Base-by-base conservation (phyloP, 768 basidiomycete genomes). In the Cubamyces lactineus region DNA sequence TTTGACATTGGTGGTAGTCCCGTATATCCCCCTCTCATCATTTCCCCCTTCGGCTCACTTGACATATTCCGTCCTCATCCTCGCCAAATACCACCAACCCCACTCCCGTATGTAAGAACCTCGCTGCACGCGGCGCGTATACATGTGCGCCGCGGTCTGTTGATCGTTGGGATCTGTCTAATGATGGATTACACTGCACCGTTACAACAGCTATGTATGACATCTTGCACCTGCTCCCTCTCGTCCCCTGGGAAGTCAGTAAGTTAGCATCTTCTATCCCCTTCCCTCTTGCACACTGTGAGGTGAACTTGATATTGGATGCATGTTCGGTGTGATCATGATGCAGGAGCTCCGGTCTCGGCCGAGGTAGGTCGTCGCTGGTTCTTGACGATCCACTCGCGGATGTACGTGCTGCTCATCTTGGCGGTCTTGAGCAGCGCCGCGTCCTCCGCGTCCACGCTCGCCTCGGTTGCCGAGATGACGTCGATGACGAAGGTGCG, bases 401-500 rank as follows among this genome's bases (percentile, higher is more conserved):
- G 81, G 66, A 99, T 96, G 62, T 83, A 91, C 7, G 95, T 96
- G 71, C 94, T 97, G 72, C 97, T 94, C 84, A 98, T 87, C 80
- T 99, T 99, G 28, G 87, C 83, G 65, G 84, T 80, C 71, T 88
- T 89, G 60, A 96, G 74, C 70, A 82, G 74, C 57, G 86, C 84
- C 17, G 84, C 82, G 70, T 96, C 91, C 21, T 82, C 83, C 51
- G 82, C 80, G 51, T 86, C 86, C 24, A 91, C 74, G 57, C 78
- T 84, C 19, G 82, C 75, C 4, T 80, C 80, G 34, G 82, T 82
- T 47, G 88, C 75, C 0, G 91, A 92, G 61, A 98, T 94, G 65
- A 98, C 94, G 72, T 96, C 92, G 69, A 98, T 96, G 41, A 93
- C 79, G 71, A 87, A 92, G 0, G 85, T 82, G 50, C 83, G 74